Conservation (phyloP, 176 grass and related monocot species). For the Cymbopogon citratus region DNA sequence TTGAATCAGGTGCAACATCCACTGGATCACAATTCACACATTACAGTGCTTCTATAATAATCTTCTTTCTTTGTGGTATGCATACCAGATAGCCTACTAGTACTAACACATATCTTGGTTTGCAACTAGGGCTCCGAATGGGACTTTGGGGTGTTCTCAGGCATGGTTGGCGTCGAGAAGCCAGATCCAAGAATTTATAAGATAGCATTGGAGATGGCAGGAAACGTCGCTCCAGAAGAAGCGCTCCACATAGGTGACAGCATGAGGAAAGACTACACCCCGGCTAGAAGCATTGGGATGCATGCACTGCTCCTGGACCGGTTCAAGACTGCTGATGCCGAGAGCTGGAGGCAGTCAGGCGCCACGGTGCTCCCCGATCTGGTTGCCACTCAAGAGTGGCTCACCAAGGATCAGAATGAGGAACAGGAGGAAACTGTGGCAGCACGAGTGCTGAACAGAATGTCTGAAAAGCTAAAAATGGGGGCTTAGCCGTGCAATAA, state of each 20-base stretch:
- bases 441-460: conserved; percentile 11
- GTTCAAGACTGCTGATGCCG: conserved; percentile 65
- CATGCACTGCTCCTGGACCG: conserved; percentile 68
- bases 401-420: conserved; percentile 41
- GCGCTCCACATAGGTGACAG: conserved; percentile 83
- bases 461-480: conserved; percentile 21
- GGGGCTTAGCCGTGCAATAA: neutral
- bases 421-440: conserved; percentile 23
- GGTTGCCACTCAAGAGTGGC: conserved; percentile 50
- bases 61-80: neutral
- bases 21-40: neutral
- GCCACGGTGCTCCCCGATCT: conserved; percentile 66
- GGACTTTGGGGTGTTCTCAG: conserved; percentile 58
- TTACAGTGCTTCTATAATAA: neutral
- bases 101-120: conserved; percentile 8
- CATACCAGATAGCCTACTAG: neutral
- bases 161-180: conserved; percentile 73
- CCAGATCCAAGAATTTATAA: conserved; percentile 76
- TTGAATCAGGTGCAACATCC: conserved; percentile 47
- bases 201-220: conserved; percentile 85
- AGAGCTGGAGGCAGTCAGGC: conserved; percentile 72
- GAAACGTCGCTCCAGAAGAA: conserved; percentile 46
- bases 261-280: conserved; percentile 77
- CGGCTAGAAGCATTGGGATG: conserved; percentile 68
- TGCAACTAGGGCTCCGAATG: conserved; percentile 41